phyloP scores from a whole-genome alignment of 306 rosid genomes.

The Ormosia semicastrata region DNA sequence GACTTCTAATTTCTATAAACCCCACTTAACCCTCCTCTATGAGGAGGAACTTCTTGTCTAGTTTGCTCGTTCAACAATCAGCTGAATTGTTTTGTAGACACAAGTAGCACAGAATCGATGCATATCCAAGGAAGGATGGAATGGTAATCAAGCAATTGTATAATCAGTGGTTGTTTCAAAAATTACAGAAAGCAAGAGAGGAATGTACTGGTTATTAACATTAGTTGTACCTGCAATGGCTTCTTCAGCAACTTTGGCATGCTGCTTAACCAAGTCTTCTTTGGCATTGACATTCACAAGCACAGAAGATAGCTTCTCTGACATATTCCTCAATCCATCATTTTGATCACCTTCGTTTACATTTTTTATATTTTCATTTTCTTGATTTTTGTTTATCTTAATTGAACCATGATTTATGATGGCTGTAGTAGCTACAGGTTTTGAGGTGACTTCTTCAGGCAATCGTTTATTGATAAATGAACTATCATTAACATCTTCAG shows the following conservation, averaged over 20 bases:
- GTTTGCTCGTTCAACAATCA: background rate
- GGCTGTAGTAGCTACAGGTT: constrained; percentile 28
- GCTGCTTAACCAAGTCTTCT: constrained; percentile 96
- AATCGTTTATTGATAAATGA: constrained; percentile 42
- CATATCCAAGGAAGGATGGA: background rate
- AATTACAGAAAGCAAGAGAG: background rate
- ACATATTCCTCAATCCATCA: constrained; percentile 53
- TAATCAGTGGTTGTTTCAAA: background rate
- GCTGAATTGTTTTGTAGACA: background rate
- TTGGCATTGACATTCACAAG: constrained; percentile 79
- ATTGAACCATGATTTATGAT: constrained; percentile 25
- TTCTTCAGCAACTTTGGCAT: constrained; percentile 98
- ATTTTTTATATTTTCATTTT: constrained; percentile 13
- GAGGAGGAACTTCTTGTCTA: constrained; percentile 6
- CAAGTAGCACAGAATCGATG: background rate
- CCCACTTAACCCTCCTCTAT: background rate
- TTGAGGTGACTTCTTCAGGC: constrained; percentile 60
- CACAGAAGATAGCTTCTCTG: constrained; percentile 76
- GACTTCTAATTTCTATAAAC: background rate
- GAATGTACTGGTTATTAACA: background rate
- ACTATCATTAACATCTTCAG: constrained; percentile 40
- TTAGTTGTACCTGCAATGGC: constrained; percentile 81
- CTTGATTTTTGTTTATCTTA: constrained; percentile 30
- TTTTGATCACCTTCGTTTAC: constrained; percentile 34
- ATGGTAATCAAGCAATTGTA: constrained; percentile 6